phyloP scores from a whole-genome alignment of 306 rosid genomes.

The Vigna reflexopilosa region DNA sequence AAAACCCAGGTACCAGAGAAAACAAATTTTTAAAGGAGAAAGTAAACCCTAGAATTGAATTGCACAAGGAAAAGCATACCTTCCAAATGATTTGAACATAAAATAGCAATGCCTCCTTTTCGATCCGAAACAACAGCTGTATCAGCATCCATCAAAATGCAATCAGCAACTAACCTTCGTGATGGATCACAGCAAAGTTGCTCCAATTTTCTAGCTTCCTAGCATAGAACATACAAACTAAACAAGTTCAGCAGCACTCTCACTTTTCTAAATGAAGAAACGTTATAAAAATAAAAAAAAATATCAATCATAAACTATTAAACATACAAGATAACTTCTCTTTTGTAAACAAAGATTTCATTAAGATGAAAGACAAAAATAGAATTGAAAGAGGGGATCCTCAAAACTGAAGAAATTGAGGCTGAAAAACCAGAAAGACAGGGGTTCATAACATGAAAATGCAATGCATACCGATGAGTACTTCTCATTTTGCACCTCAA shows the following conservation, averaged over 20 bases:
- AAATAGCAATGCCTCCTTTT: conserved; percentile 87
- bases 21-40: conserved; percentile 30
- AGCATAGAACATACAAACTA: conserved; percentile 47
- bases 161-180: conserved; percentile 89
- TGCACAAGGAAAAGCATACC: conserved; percentile 51
- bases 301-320: conserved; percentile 14
- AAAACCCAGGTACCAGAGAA: conserved; percentile 25
- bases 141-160: conserved; percentile 81
- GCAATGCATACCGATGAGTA: neutral
- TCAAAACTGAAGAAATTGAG: neutral
- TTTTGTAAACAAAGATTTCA: neutral
- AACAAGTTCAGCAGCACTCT: conserved; percentile 40
- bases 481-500: conserved; percentile 2
- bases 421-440: neutral
- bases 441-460: neutral
- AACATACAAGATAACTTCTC: neutral
- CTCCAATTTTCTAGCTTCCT: conserved; percentile 82
- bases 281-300: conserved; percentile 18
- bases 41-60: conserved; percentile 22
- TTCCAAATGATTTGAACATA: conserved; percentile 77
- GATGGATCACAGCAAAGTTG: conserved; percentile 86
- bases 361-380: neutral
- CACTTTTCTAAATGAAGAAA: conserved; percentile 14
- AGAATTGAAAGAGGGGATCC: neutral
- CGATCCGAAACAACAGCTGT: conserved; percentile 96